Evolutionary conservation across 2,329 filamentous ascomycete genomes (phyloP).

Genomic region (Cladophialophora immunda): DNA sequence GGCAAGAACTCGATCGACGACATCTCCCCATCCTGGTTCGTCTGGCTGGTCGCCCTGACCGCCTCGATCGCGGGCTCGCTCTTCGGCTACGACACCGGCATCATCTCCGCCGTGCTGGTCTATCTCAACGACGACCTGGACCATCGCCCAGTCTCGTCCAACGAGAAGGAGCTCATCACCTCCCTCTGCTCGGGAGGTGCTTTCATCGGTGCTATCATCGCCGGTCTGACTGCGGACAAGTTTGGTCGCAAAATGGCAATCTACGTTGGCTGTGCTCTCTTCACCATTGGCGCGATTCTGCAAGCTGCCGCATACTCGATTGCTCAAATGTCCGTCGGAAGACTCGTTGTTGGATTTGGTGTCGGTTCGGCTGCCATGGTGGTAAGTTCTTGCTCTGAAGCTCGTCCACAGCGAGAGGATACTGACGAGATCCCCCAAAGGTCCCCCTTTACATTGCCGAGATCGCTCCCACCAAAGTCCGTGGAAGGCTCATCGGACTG

Average conservation of each 20-base stretch:
- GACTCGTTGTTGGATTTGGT: constrained; percentile 57
- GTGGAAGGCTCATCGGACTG: constrained; percentile 59
- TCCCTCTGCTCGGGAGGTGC: constrained; percentile 66
- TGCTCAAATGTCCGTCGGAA: constrained; percentile 55
- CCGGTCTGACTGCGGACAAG: constrained; percentile 61
- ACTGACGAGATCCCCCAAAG: neutral
- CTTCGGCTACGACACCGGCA: constrained; percentile 71
- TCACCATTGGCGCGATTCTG: constrained; percentile 53
- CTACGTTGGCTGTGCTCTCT: constrained; percentile 55
- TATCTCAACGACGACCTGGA: constrained; percentile 63
- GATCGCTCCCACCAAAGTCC: constrained; percentile 59
- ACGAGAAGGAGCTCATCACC: constrained; percentile 67
- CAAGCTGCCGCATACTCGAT: constrained; percentile 53
- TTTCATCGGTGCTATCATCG: constrained; percentile 63
- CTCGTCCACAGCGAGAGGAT: neutral
- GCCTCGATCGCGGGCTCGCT: constrained; percentile 67
- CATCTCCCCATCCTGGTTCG: constrained; percentile 55
- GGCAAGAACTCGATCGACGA: constrained; percentile 46
- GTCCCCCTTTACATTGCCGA: constrained; percentile 70
- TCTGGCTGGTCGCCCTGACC: constrained; percentile 64
- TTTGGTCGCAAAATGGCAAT: constrained; percentile 60
- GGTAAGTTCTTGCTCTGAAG: neutral
- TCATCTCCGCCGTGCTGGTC: constrained; percentile 68
- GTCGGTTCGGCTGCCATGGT: constrained; percentile 71
- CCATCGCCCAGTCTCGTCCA: constrained; percentile 56